phyloP scores from a whole-genome alignment of 805 yeast species.

The Kazachstania africana region DNA sequence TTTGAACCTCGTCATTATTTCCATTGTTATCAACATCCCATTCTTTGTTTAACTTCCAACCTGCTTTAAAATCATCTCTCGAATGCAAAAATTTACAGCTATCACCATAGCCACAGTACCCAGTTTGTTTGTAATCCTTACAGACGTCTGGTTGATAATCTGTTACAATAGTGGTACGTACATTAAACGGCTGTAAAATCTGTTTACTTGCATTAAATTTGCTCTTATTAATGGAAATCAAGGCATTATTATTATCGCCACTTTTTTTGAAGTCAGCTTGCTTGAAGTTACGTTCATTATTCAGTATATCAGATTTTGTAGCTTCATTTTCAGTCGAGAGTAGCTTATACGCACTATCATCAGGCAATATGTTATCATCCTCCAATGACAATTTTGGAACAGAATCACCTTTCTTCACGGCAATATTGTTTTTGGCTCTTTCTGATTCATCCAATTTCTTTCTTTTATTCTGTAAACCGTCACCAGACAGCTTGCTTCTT shows the following conservation, averaged over 20 bases:
- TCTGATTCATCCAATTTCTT: slow-evolving; percentile 5
- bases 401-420: neutral
- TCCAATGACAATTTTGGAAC: neutral
- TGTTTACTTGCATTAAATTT: slow-evolving; percentile 1
- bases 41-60: slow-evolving; percentile 53
- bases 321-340: no score
- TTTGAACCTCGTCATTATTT: slow-evolving; percentile 13
- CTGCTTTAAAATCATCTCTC: slow-evolving; percentile 71
- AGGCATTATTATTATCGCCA: neutral
- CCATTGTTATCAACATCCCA: slow-evolving; percentile 42
- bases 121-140: slow-evolving; percentile 82
- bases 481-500: slow-evolving; percentile 6
- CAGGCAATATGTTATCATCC: no score
- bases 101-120: slow-evolving; percentile 95
- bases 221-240: neutral
- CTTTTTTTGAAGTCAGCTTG: neutral
- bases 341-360: no score
- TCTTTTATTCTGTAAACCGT: slow-evolving; percentile 5
- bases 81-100: slow-evolving; percentile 89
- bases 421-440: neutral
- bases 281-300: slow-evolving; percentile 4
- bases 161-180: slow-evolving; percentile 54
- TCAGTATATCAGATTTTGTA: slow-evolving; percentile 8
- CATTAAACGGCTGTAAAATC: slow-evolving; percentile 28
- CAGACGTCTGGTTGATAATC: slow-evolving; percentile 93